Percentiles rank a stretch among this genome's conserved stretches.
Conservation (phyloP, 306 rosid species). For the Cotoneaster glaucophyllus region DNA sequence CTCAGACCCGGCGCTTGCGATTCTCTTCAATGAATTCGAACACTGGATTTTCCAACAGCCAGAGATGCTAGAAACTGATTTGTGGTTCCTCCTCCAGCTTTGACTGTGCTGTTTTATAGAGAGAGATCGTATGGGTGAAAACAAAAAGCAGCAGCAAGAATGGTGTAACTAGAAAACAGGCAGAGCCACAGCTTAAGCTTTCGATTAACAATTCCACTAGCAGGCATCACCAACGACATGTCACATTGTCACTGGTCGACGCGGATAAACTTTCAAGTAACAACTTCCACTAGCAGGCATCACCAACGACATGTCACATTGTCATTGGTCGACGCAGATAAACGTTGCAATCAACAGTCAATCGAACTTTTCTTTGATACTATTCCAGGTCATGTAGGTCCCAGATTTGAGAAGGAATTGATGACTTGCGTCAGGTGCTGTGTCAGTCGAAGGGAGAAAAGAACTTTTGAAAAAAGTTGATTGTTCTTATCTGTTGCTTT, state of each 20-base stretch:
- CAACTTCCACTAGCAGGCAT: not conserved
- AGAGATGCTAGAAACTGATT: slow-evolving; percentile 26
- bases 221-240: no score
- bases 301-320: slow-evolving; percentile 19
- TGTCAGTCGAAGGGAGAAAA: slow-evolving; percentile 18
- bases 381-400: slow-evolving; percentile 34
- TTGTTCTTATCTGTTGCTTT: slow-evolving; percentile 5
- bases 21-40: slow-evolving; percentile 41
- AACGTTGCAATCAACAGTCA: slow-evolving; percentile 35
- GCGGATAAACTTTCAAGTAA: no score
- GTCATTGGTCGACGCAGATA: slow-evolving; percentile 23
- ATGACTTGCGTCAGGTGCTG: slow-evolving; percentile 39
- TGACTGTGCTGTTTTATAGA: slow-evolving; percentile 4
- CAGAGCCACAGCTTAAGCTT: slow-evolving; percentile 6
- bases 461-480: slow-evolving; percentile 22
- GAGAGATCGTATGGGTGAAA: slow-evolving; percentile 8
- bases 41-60: slow-evolving; percentile 31
- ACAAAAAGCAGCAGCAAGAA: slow-evolving; percentile 6
- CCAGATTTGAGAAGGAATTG: slow-evolving; percentile 24
- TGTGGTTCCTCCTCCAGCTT: slow-evolving; percentile 11
- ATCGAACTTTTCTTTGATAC: slow-evolving; percentile 23
- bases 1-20: slow-evolving; percentile 27
- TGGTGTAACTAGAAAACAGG: slow-evolving; percentile 16
- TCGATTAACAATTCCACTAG: slow-evolving; percentile 5
- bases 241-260: no score